Evolutionary conservation across 768 basidiomycete species (phyloP).

Genomic region (Suillus subalutaceus): DNA sequence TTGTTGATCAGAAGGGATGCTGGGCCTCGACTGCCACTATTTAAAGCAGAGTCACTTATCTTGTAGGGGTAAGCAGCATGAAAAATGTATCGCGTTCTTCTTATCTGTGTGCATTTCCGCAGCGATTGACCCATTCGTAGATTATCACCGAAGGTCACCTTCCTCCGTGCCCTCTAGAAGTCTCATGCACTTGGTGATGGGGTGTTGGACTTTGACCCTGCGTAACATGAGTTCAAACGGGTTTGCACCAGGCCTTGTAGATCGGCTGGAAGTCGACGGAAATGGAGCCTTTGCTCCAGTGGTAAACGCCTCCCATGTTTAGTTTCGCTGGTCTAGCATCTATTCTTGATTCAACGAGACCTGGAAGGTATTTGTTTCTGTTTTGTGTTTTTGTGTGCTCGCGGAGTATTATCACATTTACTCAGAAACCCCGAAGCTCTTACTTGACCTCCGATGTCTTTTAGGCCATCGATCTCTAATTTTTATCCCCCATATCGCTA

Average conservation of each 20-base stretch:
- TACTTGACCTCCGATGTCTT: not conserved
- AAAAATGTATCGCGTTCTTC: not conserved
- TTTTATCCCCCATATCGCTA: constrained; percentile 5
- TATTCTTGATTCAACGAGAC: not conserved
- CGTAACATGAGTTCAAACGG: not conserved
- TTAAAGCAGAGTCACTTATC: not conserved
- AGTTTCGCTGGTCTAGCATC: not conserved
- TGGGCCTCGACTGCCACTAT: not conserved
- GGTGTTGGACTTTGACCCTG: not conserved
- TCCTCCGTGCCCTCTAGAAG: not conserved
- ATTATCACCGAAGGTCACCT: not conserved
- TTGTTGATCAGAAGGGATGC: not conserved
- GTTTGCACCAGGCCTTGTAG: not conserved
- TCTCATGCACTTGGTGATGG: constrained; percentile 6
- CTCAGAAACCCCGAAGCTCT: constrained; percentile 7
- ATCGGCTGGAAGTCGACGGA: not conserved
- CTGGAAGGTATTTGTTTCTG: constrained; percentile 8
- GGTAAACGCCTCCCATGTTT: not conserved
- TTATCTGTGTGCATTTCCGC: not conserved
- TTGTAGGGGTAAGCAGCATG: not conserved
- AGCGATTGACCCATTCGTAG: constrained; percentile 4
- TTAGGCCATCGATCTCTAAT: constrained; percentile 6
- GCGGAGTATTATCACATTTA: constrained; percentile 6
- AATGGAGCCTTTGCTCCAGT: not conserved
- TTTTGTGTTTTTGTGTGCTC: constrained; percentile 5